Evolutionary conservation across 352 stramenopile genomes (phyloP).

Genomic region (Phytophthora sp.): DNA sequence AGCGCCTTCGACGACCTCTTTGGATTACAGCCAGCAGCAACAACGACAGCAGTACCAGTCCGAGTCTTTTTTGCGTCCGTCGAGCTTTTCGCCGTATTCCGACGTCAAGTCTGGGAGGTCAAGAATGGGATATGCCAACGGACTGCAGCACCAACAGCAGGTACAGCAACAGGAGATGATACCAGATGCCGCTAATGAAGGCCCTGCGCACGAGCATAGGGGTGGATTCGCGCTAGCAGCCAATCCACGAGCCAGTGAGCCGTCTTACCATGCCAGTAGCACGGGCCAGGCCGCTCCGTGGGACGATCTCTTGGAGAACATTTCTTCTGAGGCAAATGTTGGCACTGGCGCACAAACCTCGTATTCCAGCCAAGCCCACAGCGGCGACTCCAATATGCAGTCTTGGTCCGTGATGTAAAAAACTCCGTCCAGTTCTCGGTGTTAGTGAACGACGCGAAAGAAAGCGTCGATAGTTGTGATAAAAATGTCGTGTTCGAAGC

Average conservation of each 20-base stretch:
- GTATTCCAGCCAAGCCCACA: conserved; percentile 34
- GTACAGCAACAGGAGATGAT: conserved; percentile 31
- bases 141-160: conserved; percentile 33
- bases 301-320: conserved; percentile 82
- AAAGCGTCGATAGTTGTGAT: conserved; percentile 37
- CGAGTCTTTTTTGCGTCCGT: conserved; percentile 32
- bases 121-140: conserved; percentile 29
- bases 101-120: conserved; percentile 35
- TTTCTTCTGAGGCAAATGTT: conserved; percentile 46
- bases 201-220: conserved; percentile 22
- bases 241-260: conserved; percentile 27
- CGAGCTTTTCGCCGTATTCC: conserved; percentile 29
- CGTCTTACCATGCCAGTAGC: conserved; percentile 25
- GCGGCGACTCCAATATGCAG: conserved; percentile 63
- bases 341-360: conserved; percentile 11
- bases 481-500: conserved; percentile 25
- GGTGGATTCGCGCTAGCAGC: conserved; percentile 19
- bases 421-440: conserved; percentile 16
- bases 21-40: conserved; percentile 42
- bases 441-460: conserved; percentile 37
- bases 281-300: conserved; percentile 44
- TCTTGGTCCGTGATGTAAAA: conserved; percentile 76
- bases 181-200: conserved; percentile 14
- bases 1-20: conserved; percentile 18
- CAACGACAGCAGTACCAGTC: conserved; percentile 27